phyloP scores from a whole-genome alignment of 371 early-diverging fungal genomes.

The Mucor ambiguus region DNA sequence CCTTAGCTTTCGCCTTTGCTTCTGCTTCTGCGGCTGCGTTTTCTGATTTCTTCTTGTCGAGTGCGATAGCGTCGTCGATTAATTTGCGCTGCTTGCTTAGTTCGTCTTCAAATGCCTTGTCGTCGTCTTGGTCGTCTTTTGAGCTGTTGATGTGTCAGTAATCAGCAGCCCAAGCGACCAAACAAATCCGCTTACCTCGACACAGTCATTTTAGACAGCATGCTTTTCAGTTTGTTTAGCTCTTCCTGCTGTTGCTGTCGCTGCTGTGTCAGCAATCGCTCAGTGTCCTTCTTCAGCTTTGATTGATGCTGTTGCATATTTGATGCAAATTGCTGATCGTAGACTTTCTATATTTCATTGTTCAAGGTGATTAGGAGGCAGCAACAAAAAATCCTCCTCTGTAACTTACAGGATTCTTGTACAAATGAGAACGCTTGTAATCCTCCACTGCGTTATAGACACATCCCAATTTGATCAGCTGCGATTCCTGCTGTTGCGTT shows the following conservation, averaged over 20 bases:
- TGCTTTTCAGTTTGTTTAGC: background rate
- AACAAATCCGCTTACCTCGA: background rate
- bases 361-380: background rate
- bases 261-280: background rate
- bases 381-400: too few species aligned
- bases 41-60: conserved; percentile 22
- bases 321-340: background rate
- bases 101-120: conserved; percentile 20
- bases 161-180: background rate
- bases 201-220: background rate
- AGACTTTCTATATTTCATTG: background rate
- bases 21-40: conserved; percentile 12
- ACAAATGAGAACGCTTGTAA: background rate
- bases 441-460: conserved; percentile 12
- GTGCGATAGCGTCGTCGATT: conserved; percentile 23
- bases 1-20: conserved; percentile 14
- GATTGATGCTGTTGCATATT: conserved; percentile 3
- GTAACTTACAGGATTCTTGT: conserved; percentile 8
- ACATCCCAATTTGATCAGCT: conserved; percentile 17
- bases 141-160: background rate
- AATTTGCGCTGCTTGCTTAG: conserved; percentile 11
- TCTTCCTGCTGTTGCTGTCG: conserved; percentile 4
- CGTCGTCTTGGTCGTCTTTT: conserved; percentile 4
- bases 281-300: conserved; percentile 2
- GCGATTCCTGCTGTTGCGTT: conserved; percentile 3